Evolutionary conservation across 176 grass and related monocot genomes (phyloP).

Genomic region (Chloris gayana): DNA sequence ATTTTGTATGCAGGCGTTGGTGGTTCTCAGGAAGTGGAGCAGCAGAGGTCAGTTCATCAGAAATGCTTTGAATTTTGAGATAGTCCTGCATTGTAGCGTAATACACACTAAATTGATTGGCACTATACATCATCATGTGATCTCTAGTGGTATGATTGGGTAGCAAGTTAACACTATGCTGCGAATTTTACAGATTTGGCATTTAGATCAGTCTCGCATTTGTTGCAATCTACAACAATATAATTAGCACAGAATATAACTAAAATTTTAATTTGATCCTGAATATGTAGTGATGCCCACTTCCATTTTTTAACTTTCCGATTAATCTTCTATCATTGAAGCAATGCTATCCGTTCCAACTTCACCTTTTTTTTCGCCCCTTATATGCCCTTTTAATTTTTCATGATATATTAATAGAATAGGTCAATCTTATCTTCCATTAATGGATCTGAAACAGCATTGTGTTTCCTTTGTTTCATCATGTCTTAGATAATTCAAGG

Average conservation of each 20-base stretch:
- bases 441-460: slow-evolving; percentile 14
- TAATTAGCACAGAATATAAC: background rate
- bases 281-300: background rate
- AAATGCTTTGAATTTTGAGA: slow-evolving; percentile 16
- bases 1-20: slow-evolving; percentile 59
- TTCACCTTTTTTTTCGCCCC: background rate
- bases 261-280: background rate
- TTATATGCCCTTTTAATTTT: background rate
- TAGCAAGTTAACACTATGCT: background rate
- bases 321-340: background rate
- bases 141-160: background rate
- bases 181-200: slow-evolving; percentile 7
- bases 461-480: slow-evolving; percentile 25
- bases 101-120: background rate
- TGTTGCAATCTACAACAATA: background rate
- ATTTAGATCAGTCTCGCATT: background rate
- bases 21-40: slow-evolving; percentile 84
- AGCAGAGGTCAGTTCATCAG: slow-evolving; percentile 38
- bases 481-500: slow-evolving; percentile 46
- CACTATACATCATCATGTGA: background rate
- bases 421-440: slow-evolving; percentile 7
- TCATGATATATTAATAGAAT: background rate
- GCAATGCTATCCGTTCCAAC: background rate
- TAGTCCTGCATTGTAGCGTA: background rate
- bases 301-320: background rate